These are phyloP conservation scores for Dichotomocladium elegans DNA, from an alignment of 371 early-diverging fungal genomes.

Conservation along the genomic window DNA sequence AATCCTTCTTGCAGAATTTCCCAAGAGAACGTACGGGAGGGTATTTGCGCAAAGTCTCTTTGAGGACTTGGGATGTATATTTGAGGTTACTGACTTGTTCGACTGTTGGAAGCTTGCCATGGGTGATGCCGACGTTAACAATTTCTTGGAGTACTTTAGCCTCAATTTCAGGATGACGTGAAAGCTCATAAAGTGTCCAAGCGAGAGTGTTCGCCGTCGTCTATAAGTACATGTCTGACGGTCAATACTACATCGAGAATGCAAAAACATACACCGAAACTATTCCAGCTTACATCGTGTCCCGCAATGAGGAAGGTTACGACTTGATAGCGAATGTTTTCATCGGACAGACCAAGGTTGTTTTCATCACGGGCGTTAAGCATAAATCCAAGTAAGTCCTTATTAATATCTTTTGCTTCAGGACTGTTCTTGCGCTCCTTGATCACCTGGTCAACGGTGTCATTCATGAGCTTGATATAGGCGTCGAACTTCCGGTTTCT, in stretches of 20 bases:
- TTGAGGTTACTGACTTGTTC: slow-evolving; percentile 44
- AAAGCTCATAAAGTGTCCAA: slow-evolving; percentile 44
- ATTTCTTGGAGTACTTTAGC: slow-evolving; percentile 50
- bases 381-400: slow-evolving; percentile 58
- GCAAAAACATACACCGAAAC: background rate
- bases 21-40: slow-evolving; percentile 43
- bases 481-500: slow-evolving; percentile 34
- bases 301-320: slow-evolving; percentile 58
- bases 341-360: slow-evolving; percentile 36
- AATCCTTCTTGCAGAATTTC: slow-evolving; percentile 51
- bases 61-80: slow-evolving; percentile 41
- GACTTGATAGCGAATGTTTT: slow-evolving; percentile 57
- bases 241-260: background rate
- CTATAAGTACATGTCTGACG: background rate
- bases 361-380: slow-evolving; percentile 46
- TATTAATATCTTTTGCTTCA: slow-evolving; percentile 33
- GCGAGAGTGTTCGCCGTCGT: slow-evolving; percentile 48
- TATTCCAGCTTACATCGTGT: slow-evolving; percentile 33
- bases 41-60: slow-evolving; percentile 52
- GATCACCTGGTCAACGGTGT: slow-evolving; percentile 34
- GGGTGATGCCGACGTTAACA: slow-evolving; percentile 38
- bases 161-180: slow-evolving; percentile 40
- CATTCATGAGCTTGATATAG: slow-evolving; percentile 32
- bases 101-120: slow-evolving; percentile 30
- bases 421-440: slow-evolving; percentile 28